Evolutionary conservation across 108 stramenopile genomes (phyloP), one percentile per base, ranked within the genome.

Genomic region (Schizochytrium sp.): DNA sequence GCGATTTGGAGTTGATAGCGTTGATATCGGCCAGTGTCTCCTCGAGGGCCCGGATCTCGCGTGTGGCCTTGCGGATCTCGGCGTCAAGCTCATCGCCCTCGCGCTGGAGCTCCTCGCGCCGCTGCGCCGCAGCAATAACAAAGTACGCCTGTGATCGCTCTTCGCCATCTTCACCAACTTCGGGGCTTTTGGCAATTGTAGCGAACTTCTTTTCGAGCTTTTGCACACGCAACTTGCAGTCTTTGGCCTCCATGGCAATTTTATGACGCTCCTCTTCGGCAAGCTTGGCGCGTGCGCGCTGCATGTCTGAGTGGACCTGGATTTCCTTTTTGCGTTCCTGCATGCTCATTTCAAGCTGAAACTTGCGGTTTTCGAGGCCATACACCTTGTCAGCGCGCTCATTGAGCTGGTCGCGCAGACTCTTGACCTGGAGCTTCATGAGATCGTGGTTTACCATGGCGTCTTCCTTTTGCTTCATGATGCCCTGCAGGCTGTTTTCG

Each of bases 41-140:
- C 63, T 93, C 87, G 44, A 95, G 89, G 1, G 95, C 94, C 34
- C 90, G 72, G 43, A 94, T 92, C 87, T 95, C 95, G 51, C 90
- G 83, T 89, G 94, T 93, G 43, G 94, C 90, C 63, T 87, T 89
- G 47, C 91, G 87, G 72, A 97, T 95, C 51, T 94, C 93, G 45
- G 89, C 92, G 72, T 97, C 95, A 16, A 97, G 92, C 89, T 93
- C 91, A 87, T 97, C 96, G 12, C 96, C 96, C 88, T 95, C 91
- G 48, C 95, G 89, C 92, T 96, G 96, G 57, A 97, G 89, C 90
- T 97, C 96, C 87, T 96, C 96, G 71, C 95, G 91, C 91, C 90
- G 93, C 93, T 97, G 96, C 19, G 96, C 96, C 21, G 95, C 95
- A 55, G 92, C 58, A 76, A 97, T 97, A 57, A 97, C 89, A 88